Evolutionary conservation across 2,329 filamentous ascomycete genomes (phyloP), one percentile per base, ranked within the genome.

Genomic region (Pseudogymnoascus sp.): DNA sequence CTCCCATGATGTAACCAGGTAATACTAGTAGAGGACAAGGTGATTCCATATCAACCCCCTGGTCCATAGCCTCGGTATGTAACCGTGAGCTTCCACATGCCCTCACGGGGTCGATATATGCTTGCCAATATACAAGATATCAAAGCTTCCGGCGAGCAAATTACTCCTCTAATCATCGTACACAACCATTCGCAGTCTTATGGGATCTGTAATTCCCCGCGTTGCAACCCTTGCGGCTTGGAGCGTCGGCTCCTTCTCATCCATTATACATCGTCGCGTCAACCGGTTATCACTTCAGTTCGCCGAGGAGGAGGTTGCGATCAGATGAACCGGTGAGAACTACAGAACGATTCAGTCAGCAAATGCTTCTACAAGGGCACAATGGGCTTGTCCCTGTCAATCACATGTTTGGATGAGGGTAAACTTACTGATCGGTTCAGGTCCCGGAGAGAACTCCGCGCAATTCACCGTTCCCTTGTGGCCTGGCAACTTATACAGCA

Each of bases 381-480:
- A 33, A 4, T 1, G n/a, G 28, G 50, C 50, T 56, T 33, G 50
- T 56, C 50, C 50, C 28, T 56, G 50, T 33, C 2, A 7, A 33
- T 56, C 50, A 56, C 50, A 33, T 56, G 50, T 33, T 33, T 53
- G 12, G 28, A 33, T 33, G 61, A 35, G 28, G 50, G 18, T 11
- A 66, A 37, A 86, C 91, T 86, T 82, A 96, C 92, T 83, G 66
- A 97, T 89, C 18, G 92, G 91, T 70, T 97, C 92, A 65, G 88
- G 85, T 40, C 84, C 84, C 4, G 93, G 92, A 59, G 91, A 88
- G 73, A 99, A 95, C 69, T 95, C 89, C 62, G 93, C 93, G 74
- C 93, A 92, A 73, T 97, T 99, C 61, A 97, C 94, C 0, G 90
- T 91, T 35, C 93, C 94, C 76, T 92, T 94, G 75, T 99, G 94